These are phyloP conservation scores for Neurospora cerealis DNA, from an alignment of 495 filamentous ascomycete species.

Conservation along the genomic window DNA sequence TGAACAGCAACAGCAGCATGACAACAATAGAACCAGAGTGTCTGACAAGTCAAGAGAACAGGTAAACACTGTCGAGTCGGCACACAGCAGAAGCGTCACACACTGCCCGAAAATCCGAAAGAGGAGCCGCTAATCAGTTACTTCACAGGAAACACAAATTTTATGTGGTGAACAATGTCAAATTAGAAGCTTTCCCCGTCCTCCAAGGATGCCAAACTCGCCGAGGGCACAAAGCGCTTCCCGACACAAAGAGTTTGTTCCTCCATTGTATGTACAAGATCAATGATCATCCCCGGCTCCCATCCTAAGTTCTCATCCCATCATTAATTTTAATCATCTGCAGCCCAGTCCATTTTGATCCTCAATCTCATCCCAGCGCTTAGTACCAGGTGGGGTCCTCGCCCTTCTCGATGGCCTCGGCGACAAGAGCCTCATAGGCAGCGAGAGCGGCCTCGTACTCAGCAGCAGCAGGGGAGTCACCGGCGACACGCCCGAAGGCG, in stretches of 20 bases:
- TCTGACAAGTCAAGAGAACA: no score
- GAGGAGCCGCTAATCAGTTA: no score
- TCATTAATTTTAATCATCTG: neutral
- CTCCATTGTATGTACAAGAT: neutral
- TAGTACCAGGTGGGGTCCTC: neutral
- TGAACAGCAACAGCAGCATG: no score
- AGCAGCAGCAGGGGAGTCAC: slow-evolving; percentile 17
- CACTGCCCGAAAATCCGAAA: no score
- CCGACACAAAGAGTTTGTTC: neutral
- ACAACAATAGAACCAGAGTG: no score
- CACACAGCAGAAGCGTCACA: no score
- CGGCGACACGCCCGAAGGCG: slow-evolving; percentile 11
- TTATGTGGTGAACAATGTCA: no score
- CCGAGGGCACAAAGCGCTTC: neutral
- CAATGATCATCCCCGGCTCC: no score
- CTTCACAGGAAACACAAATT: no score
- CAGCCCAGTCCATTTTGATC: neutral
- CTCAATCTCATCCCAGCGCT: neutral
- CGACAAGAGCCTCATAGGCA: slow-evolving; percentile 18
- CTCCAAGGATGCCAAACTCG: neutral
- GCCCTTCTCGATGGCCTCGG: slow-evolving; percentile 18
- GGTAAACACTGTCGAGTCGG: no score
- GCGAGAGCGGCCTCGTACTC: slow-evolving; percentile 24
- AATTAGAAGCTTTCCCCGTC: no score
- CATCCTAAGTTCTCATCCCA: no score